Evolutionary conservation across 371 early-diverging fungal species (phyloP), one percentile per base, ranked within the genome.

Genomic region (Choanephora cucurbitarum): DNA sequence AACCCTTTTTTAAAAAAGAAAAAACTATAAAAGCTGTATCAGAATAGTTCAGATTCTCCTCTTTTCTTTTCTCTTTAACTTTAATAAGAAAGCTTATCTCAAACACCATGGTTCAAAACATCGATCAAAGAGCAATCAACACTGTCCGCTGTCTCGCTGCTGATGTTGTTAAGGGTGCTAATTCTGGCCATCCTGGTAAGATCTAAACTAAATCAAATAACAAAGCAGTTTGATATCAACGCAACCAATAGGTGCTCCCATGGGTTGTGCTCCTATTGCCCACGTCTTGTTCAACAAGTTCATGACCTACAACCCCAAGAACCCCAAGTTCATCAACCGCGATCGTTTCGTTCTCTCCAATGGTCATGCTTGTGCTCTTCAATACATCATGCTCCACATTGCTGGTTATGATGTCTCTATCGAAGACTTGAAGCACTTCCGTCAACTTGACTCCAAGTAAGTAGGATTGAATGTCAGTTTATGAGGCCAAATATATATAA

Each of bases 341-440:
- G 99, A 99, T 75, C 91, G 99, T 33, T 98, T 99, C 69, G 92
- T 99, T 33, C 82, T 99, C 43, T 98, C 99, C 49, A 98, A 98
- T 75, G 99, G 99, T 34, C 99, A 99, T 75, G 97, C 84, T 24
- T 96, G 98, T 71, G 95, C 87, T 15, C 81, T 97, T 56, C 94
- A 95, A 70, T 99, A 99, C 77, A 83, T 90, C 49, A 72, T 93
- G 70, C 85, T 94, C 58, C 96, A 97, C 82, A 72, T 99, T 45
- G 49, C 85, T 48, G 97, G 98, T 14, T 94, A 89, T 80, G 82
- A 91, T 49, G 66, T 97, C 22, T 68, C 89, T n/a, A 74, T 97
- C 49, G 90, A 95, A 19, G 99, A 99, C 64, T 77, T 99, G 56
- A 92, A 92, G 82, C 49, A 78, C 57, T 98, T 98, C 84, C 91